Conservation (phyloP, 306 rosid genomes). For the Clitoria ternatea region DNA sequence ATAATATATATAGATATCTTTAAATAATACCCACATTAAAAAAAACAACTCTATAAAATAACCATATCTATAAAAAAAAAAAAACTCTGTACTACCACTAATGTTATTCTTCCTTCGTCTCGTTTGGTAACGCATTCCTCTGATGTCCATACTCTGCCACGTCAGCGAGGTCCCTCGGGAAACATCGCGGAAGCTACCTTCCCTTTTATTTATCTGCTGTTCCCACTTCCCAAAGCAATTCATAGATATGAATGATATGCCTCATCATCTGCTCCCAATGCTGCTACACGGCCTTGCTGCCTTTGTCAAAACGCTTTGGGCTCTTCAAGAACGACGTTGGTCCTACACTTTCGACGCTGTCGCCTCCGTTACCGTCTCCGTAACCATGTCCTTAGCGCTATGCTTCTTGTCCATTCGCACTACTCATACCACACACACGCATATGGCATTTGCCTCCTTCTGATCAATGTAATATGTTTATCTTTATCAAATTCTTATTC, state of each 20-base stretch:
- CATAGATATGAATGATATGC: slow-evolving; percentile 40
- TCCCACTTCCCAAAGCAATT: background rate
- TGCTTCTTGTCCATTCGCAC: slow-evolving; percentile 30
- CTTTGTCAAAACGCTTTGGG: slow-evolving; percentile 56
- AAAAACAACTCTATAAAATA: no score
- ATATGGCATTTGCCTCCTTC: slow-evolving; percentile 13
- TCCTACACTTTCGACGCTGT: slow-evolving; percentile 39
- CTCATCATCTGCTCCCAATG: slow-evolving; percentile 35
- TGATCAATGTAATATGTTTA: slow-evolving; percentile 17
- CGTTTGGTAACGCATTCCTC: no score
- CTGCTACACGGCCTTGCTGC: slow-evolving; percentile 34
- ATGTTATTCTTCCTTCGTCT: no score
- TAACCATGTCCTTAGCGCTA: slow-evolving; percentile 40
- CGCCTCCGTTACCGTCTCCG: slow-evolving; percentile 40
- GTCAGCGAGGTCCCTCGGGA: no score
- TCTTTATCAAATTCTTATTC: background rate
- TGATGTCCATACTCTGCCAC: no score
- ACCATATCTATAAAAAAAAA: no score
- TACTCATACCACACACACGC: slow-evolving; percentile 20
- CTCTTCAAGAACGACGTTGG: slow-evolving; percentile 57
- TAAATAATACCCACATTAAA: no score
- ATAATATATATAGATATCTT: no score
- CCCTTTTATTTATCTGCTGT: slow-evolving; percentile 15
- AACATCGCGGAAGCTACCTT: slow-evolving; percentile 46
- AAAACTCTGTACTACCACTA: no score